Conservation (phyloP, 441 rosid genomes). For the Pelargonium australe region DNA sequence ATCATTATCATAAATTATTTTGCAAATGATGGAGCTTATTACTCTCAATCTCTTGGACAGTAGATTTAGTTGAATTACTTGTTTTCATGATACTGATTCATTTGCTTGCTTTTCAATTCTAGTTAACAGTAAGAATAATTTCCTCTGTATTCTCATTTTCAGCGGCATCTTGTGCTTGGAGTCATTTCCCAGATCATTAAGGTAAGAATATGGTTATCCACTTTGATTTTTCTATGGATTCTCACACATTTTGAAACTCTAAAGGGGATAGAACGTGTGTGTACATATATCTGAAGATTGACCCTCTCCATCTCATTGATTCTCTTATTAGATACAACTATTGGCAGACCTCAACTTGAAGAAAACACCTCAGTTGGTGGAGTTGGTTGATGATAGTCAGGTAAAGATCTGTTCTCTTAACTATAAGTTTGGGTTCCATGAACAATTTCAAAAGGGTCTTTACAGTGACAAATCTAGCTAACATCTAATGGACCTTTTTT, state of each 20-base stretch:
- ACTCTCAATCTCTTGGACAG: background rate
- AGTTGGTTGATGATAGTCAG: slow-evolving; percentile 81
- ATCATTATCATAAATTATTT: background rate
- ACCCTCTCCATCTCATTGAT: slow-evolving; percentile 7
- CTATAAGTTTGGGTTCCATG: slow-evolving; percentile 13
- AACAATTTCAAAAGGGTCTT: background rate
- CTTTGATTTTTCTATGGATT: slow-evolving; percentile 7
- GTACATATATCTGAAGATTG: slow-evolving; percentile 3
- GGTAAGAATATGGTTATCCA: slow-evolving; percentile 49
- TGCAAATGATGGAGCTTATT: background rate
- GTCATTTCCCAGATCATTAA: slow-evolving; percentile 93
- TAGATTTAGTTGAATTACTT: slow-evolving; percentile 10
- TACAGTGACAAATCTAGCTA: background rate
- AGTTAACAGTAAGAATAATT: slow-evolving; percentile 12
- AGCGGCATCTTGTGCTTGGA: slow-evolving; percentile 97
- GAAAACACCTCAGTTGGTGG: slow-evolving; percentile 94
- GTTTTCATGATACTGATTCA: background rate
- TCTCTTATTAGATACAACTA: slow-evolving; percentile 63
- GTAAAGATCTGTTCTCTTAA: slow-evolving; percentile 22
- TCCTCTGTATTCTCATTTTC: slow-evolving; percentile 29
- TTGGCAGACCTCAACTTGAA: slow-evolving; percentile 90
- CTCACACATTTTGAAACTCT: background rate
- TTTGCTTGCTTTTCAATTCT: background rate
- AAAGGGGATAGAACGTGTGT: background rate
- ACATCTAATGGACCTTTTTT: background rate